Evolutionary conservation across 352 stramenopile genomes (phyloP), one percentile per base, ranked within the genome.

Genomic region (Globisporangium okanoganense): DNA sequence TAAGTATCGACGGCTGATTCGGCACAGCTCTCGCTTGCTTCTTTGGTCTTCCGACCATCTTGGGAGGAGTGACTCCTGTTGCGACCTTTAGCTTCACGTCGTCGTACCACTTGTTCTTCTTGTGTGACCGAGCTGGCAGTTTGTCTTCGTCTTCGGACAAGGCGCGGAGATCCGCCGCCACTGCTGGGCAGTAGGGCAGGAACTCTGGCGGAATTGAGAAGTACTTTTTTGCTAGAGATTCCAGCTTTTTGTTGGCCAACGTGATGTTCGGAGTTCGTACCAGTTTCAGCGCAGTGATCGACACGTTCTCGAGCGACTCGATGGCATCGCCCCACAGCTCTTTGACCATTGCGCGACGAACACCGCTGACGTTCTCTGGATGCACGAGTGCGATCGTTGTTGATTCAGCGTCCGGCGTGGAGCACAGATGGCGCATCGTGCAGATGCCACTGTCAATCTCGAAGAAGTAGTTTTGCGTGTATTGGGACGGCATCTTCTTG

Each of bases 251-350:
- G 36, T 43, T 43, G 9, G 36, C 13, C 36, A 43, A 43, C 36
- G 33, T 38, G 33, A 38, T 38, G 33, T 38, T 49, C 43, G 43
- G 43, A 49, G 20, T 31, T 50, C 44, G 44, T 50, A n/a, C 44
- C 33, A 38, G 33, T 38, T 38, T 38, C 44, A 50, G 18, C 44
- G 44, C 8, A 18, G 4, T 29, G 13, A 50, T 49, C 43, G 18
- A 25, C n/a, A 50, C 25, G 44, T 50, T 50, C 25, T 18, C 44
- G n/a, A 38, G 33, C 33, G 43, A 49, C 43, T 49, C 43, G 43
- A 49, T 49, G 33, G 1, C 33, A 38, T 38, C 33, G 33, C 33
- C 33, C 33, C 33, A 38, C 33, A 38, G 33, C 33, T 38, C 33
- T 38, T 38, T 38, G 33, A 38, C 33, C 3, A 38, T 3, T 49